Conservation (phyloP, 441 rosid species). For the Manihot esculenta region DNA sequence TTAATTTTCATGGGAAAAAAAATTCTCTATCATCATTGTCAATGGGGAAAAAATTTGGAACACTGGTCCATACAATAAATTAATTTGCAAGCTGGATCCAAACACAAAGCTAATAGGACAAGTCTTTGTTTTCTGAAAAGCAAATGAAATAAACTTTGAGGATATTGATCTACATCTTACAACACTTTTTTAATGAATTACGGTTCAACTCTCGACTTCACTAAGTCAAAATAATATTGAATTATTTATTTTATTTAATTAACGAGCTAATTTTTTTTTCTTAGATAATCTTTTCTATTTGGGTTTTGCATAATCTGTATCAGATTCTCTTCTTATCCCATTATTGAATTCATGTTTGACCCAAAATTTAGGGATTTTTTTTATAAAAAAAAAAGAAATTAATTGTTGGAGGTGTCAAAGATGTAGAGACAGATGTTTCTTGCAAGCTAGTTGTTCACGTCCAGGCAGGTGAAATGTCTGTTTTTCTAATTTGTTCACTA, state of each 20-base stretch:
- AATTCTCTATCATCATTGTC: no score
- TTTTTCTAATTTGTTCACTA: neutral
- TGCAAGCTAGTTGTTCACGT: neutral
- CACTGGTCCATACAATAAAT: neutral
- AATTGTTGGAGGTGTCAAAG: constrained; percentile 4
- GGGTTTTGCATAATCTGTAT: neutral
- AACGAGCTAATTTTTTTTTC: no score
- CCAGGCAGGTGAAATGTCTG: constrained; percentile 19
- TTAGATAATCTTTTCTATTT: neutral
- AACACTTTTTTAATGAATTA: no score
- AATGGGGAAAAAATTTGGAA: no score
- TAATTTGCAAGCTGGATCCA: constrained; percentile 17
- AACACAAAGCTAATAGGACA: constrained; percentile 1
- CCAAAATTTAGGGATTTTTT: neutral
- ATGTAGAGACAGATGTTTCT: no score
- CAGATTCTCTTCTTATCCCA: constrained; percentile 17
- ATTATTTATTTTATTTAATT: no score
- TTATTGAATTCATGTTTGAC: constrained; percentile 2
- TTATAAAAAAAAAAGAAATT: neutral
- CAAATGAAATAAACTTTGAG: neutral
- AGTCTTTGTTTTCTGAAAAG: neutral
- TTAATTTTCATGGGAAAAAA: no score
- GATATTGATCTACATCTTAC: constrained; percentile 3
- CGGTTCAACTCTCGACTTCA: no score
- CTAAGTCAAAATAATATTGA: no score